Evolutionary conservation across 1,284 basidiomycete species (phyloP), one percentile per base, ranked within the genome.

Genomic region (Cryptococcus neoformans): DNA sequence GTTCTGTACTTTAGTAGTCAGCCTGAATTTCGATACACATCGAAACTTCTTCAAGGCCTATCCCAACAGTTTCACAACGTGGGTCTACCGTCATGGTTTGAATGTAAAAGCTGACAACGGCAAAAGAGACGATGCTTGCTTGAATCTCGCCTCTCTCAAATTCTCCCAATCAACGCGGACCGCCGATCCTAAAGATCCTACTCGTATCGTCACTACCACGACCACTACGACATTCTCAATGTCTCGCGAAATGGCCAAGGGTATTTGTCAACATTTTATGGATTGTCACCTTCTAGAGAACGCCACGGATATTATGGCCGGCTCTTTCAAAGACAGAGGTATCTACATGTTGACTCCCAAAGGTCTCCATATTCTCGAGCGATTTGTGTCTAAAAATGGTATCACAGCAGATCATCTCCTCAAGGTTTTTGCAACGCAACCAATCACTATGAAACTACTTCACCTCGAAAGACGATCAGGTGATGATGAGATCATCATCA

Each of bases 191-290:
- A 89, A 92, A 79, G 94, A 99, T 79, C 92, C 93, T 62, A 86
- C 90, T 76, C 87, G 95, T 69, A 92, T 99, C 75, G 89, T 99
- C 69, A 98, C 96, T 65, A 99, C 95, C 1, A 99, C 96, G 0
- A 99, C 96, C 5, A 99, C 95, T 8, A 99, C 96, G 45, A 99
- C 96, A 21, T 99, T 99, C 79, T 94, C 92, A 61, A 99, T 99
- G 96, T 93, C 92, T 63, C 87, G 93, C 65, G 95, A 99, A 49
- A 99, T 99, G 89, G 96, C 96, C 60, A 96, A 97, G 80, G 92
- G 92, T 39, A 98, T 99, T 86, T 92, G 92, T 78, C 95, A 99
- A 78, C 94, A 98, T 73, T 99, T 98, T 73, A 95, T 99, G 90
- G 95, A 99, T 65, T 94, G 95, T 51, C 89, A 93, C 60, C 83